Base-by-base conservation (phyloP, 352 stramenopile species). In the Phytopythium cucurbitacearum region DNA sequence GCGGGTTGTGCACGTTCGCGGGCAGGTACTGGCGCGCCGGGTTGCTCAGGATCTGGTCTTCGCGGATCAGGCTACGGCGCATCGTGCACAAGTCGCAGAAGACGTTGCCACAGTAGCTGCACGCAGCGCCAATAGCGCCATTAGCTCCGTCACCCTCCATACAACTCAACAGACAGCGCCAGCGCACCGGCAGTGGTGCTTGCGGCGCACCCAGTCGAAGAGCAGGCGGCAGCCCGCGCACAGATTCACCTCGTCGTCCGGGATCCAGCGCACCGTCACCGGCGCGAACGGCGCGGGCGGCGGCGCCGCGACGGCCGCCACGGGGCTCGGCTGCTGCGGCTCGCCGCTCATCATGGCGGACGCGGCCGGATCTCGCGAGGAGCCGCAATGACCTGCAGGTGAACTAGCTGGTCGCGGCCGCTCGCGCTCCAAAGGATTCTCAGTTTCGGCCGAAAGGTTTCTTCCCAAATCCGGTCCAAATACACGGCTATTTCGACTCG, bases 151-250 rank as follows among this genome's bases (percentile, higher is more conserved):
- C 21, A 28, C 21, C 35, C 5, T 4, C 37, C 32, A 49, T n/a
- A 38, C 33, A 60, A 6, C 10, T 6, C 8, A 10, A 8, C 44
- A 38, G 15, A 12, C 5, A 43, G 10, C 4, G 16, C 6, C 4
- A 21, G 43, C 57, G 39, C 40, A 80, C 70, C 89, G 74, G 71
- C 90, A 97, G 67, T 97, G 87, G 61, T 97, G 90, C 51, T 94
- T 91, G 56, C 85, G 85, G 6, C 85, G 85, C 59, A 91, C 74
- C 85, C 85, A 95, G 67, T 95, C 85, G 62, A 95, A 95, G 51
- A 91, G 69, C 49, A 93, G 70, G 39, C 89, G 75, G 43, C 85
- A 95, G 51, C 76, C 69, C 40, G 71, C 72, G 69, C 85, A 95
- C 36, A 92, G 64, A 38, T 67, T 89, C 56, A 88, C 82, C 56